Percentiles rank a stretch among this genome's conserved stretches.
Evolutionary conservation across 2,329 filamentous ascomycete species (phyloP).

Genomic region (Corynespora cassiicola): DNA sequence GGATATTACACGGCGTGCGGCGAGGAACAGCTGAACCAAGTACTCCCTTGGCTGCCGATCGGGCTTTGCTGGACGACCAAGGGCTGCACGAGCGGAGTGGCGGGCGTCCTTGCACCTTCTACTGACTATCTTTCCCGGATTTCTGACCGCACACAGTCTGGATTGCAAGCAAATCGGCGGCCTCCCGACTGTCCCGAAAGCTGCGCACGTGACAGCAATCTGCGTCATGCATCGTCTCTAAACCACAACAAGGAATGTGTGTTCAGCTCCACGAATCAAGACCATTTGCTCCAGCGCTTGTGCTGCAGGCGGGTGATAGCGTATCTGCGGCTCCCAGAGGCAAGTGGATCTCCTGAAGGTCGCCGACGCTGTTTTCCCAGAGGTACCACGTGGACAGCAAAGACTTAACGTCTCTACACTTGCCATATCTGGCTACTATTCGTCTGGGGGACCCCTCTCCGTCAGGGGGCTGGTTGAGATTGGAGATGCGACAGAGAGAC

Average conservation of each 20-base stretch:
- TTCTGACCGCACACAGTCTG: not conserved
- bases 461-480: not conserved
- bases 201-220: constrained; percentile 22
- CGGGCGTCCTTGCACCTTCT: not conserved
- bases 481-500: no score
- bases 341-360: constrained; percentile 8
- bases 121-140: not conserved
- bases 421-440: constrained; percentile 7
- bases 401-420: not conserved
- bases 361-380: constrained; percentile 8
- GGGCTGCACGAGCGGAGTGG: no score
- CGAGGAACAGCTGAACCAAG: no score
- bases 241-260: constrained; percentile 21
- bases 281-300: constrained; percentile 20
- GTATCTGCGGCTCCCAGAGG: constrained; percentile 16
- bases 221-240: constrained; percentile 23
- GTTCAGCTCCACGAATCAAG: constrained; percentile 29
- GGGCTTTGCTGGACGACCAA: no score
- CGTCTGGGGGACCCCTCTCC: constrained; percentile 1
- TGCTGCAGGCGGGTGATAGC: constrained; percentile 13
- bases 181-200: constrained; percentile 11
- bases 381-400: constrained; percentile 15
- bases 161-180: constrained; percentile 11
- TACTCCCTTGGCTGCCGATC: no score
- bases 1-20: no score